A percentile compares a stretch with the other conserved stretches of the same genome.
These are phyloP conservation scores for Penicillium vulpinum DNA, from an alignment of 2,329 filamentous ascomycete genomes.

Conservation along the genomic window DNA sequence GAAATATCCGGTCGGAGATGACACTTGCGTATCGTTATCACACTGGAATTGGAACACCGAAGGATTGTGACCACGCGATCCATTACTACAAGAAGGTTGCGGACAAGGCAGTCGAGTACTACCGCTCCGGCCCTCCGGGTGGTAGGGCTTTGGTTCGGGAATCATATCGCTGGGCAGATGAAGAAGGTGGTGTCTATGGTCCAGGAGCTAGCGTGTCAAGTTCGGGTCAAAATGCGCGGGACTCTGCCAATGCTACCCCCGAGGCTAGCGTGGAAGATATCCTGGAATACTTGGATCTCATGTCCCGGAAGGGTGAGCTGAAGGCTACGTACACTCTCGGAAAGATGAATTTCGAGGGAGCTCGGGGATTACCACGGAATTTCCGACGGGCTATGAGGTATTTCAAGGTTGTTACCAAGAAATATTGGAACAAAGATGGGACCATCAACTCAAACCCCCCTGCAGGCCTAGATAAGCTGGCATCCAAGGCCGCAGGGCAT, in stretches of 20 bases:
- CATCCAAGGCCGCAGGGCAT: constrained; percentile 80
- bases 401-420: constrained; percentile 74
- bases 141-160: constrained; percentile 76
- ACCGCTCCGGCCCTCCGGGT: constrained; percentile 84
- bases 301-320: constrained; percentile 85
- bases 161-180: constrained; percentile 83
- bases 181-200: constrained; percentile 88
- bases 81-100: constrained; percentile 91
- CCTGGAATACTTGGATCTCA: constrained; percentile 87
- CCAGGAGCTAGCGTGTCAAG: constrained; percentile 90
- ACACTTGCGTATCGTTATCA: constrained; percentile 85
- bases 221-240: constrained; percentile 77
- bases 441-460: constrained; percentile 69
- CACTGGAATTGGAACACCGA: constrained; percentile 77
- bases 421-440: constrained; percentile 82
- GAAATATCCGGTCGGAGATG: constrained; percentile 87
- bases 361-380: constrained; percentile 71
- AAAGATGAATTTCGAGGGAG: constrained; percentile 84
- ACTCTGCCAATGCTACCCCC: constrained; percentile 72
- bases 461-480: constrained; percentile 71
- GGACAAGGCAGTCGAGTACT: constrained; percentile 86
- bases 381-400: constrained; percentile 73
- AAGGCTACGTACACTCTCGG: constrained; percentile 85
- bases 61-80: constrained; percentile 80
- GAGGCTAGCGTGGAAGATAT: constrained; percentile 90